These are phyloP conservation scores for Hyaloscypha bicolor DNA, from an alignment of 495 filamentous ascomycete genomes.

Conservation along the genomic window DNA sequence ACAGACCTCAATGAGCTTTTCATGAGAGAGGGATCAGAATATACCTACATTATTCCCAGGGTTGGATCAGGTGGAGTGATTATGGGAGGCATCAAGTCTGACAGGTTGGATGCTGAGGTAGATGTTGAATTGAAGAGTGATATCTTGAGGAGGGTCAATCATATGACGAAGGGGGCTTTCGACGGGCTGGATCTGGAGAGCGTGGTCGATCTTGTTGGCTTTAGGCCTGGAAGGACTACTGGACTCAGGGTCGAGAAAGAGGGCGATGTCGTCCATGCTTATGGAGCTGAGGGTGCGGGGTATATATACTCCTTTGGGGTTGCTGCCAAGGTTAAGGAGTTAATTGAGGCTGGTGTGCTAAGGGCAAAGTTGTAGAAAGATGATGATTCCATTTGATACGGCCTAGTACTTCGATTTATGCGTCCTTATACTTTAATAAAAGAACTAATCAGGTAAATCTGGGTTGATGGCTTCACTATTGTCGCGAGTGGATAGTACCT, in stretches of 20 bases:
- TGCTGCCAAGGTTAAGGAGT: constrained; percentile 27
- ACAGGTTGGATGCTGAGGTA: constrained; percentile 31
- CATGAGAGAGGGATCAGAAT: constrained; percentile 47
- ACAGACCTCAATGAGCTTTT: constrained; percentile 17
- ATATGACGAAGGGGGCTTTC: constrained; percentile 23
- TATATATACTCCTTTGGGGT: constrained; percentile 39
- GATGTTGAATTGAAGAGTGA: constrained; percentile 27
- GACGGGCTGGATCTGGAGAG: constrained; percentile 14
- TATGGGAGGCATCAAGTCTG: constrained; percentile 50
- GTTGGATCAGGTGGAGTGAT: constrained; percentile 45
- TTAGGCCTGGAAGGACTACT: constrained; percentile 34
- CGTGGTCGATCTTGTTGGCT: constrained; percentile 35
- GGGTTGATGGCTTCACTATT: background rate
- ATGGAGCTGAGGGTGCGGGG: constrained; percentile 37
- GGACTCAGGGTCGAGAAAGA: constrained; percentile 39
- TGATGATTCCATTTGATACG: background rate
- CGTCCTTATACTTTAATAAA: no score
- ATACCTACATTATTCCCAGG: constrained; percentile 55
- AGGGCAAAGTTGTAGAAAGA: constrained; percentile 8
- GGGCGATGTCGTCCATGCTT: constrained; percentile 39
- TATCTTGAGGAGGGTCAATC: constrained; percentile 30
- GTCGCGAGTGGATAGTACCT: background rate
- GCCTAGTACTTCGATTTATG: background rate
- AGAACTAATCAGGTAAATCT: background rate
- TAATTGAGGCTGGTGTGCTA: constrained; percentile 7